phyloP scores from a whole-genome alignment of 179 eudicot genomes.

The Actinidia arguta region DNA sequence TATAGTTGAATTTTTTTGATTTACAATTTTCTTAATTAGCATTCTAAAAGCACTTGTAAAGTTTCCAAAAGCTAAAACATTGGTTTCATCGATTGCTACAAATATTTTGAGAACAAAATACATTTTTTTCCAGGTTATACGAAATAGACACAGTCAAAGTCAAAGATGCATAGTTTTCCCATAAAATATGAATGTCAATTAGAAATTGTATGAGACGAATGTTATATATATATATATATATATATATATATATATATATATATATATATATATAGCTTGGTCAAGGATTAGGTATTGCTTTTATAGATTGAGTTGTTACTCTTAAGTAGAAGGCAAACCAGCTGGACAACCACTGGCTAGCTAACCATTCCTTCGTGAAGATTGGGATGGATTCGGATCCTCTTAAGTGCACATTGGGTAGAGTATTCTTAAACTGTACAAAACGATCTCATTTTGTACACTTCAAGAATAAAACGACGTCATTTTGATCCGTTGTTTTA shows the following conservation, averaged over 20 bases:
- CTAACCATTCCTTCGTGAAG: neutral
- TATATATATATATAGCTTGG: neutral
- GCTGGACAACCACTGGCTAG: neutral
- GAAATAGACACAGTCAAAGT: neutral
- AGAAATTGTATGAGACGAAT: neutral
- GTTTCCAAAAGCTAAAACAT: neutral
- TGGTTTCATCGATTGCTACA: neutral
- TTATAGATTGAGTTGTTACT: neutral
- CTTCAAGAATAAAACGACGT: no score
- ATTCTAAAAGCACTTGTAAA: no score
- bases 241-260: no score
- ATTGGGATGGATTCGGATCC: slow-evolving; percentile 6
- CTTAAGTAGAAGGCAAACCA: slow-evolving; percentile 14
- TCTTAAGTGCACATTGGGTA: no score
- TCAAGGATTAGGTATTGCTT: neutral
- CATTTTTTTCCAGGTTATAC: neutral
- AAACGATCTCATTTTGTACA: no score
- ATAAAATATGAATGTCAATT: neutral
- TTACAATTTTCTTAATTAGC: no score
- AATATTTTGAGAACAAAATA: neutral
- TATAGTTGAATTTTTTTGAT: no score
- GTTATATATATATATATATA: neutral
- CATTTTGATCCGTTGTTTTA: no score
- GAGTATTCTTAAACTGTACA: no score
- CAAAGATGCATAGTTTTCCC: neutral